Percentiles rank a stretch among this genome's conserved stretches.
These are phyloP conservation scores for Rostrohypoxylon terebratum DNA, from an alignment of 495 filamentous ascomycete genomes.

Conservation along the genomic window DNA sequence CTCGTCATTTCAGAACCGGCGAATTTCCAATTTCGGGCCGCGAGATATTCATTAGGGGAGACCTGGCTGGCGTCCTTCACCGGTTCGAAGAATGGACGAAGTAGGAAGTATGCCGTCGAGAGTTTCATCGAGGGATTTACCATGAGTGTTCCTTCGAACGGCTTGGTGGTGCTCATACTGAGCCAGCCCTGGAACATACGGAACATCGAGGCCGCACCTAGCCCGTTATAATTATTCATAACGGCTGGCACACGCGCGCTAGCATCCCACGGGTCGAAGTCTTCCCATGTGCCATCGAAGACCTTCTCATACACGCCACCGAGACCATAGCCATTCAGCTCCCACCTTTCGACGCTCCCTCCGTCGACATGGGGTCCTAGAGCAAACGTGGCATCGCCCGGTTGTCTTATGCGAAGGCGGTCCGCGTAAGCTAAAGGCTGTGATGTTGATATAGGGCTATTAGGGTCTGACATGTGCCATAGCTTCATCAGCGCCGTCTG, in stretches of 20 bases:
- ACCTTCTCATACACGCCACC: constrained; percentile 78
- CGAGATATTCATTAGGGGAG: constrained; percentile 47
- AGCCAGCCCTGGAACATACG: constrained; percentile 92
- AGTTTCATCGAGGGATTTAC: constrained; percentile 83
- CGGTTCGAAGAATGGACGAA: constrained; percentile 85
- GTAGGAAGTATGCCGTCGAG: constrained; percentile 80
- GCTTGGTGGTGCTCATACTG: constrained; percentile 76
- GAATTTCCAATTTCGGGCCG: constrained; percentile 60
- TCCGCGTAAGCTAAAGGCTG: constrained; percentile 82
- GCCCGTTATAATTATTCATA: constrained; percentile 83
- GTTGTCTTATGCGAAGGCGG: constrained; percentile 80
- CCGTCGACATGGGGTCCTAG: constrained; percentile 89
- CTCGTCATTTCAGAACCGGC: constrained; percentile 63
- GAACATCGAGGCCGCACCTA: constrained; percentile 85
- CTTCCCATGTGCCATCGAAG: constrained; percentile 81
- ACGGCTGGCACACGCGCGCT: constrained; percentile 73
- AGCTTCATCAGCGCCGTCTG: constrained; percentile 82
- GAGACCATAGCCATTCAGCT: constrained; percentile 77
- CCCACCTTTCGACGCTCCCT: constrained; percentile 89
- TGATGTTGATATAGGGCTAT: constrained; percentile 67
- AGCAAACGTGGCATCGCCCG: constrained; percentile 82
- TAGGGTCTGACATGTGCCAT: constrained; percentile 71
- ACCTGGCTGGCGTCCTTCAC: constrained; percentile 37
- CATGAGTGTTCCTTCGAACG: constrained; percentile 81
- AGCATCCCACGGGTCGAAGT: constrained; percentile 84